These are phyloP conservation scores for Jimgerdemannia lactiflua DNA, from an alignment of 192 early-diverging fungal species.

Conservation along the genomic window DNA sequence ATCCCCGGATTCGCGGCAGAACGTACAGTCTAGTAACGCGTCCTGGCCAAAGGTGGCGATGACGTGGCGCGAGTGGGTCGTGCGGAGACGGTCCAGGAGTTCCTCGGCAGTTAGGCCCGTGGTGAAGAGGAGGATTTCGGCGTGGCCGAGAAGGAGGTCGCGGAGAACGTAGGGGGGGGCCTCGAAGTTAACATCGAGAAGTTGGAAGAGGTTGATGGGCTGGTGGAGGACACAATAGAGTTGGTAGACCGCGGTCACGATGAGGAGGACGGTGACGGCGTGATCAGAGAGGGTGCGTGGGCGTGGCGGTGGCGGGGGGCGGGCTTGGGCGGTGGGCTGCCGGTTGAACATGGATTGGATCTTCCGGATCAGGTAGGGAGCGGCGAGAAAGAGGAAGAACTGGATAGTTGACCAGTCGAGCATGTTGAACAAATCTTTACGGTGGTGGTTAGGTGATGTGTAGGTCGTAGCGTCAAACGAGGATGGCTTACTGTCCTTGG, in stretches of 20 bases:
- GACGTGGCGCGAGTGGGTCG: neutral
- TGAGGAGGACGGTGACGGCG: neutral
- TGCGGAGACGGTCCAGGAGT: neutral
- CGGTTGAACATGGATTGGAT: neutral
- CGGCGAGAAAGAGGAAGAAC: neutral
- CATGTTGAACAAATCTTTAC: neutral
- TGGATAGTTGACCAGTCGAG: neutral
- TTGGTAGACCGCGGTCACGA: neutral
- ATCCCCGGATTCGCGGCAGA: neutral
- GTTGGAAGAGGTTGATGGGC: neutral
- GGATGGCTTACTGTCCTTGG: too few species aligned
- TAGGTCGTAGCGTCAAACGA: neutral
- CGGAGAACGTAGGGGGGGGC: neutral
- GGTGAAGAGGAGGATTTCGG: neutral
- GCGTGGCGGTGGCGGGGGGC: neutral
- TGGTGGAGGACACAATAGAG: neutral
- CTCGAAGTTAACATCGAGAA: neutral
- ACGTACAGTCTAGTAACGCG: neutral
- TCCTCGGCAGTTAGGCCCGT: neutral
- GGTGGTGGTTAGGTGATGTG: neutral
- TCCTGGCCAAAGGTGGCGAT: constrained; percentile 2
- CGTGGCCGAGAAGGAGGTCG: neutral
- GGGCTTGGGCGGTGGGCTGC: neutral
- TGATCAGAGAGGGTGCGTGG: neutral
- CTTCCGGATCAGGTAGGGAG: neutral